Percentiles rank a stretch among this genome's conserved stretches.
These are phyloP conservation scores for Chlorencoelia australis DNA, from an alignment of 2,329 filamentous ascomycete species.

Conservation along the genomic window DNA sequence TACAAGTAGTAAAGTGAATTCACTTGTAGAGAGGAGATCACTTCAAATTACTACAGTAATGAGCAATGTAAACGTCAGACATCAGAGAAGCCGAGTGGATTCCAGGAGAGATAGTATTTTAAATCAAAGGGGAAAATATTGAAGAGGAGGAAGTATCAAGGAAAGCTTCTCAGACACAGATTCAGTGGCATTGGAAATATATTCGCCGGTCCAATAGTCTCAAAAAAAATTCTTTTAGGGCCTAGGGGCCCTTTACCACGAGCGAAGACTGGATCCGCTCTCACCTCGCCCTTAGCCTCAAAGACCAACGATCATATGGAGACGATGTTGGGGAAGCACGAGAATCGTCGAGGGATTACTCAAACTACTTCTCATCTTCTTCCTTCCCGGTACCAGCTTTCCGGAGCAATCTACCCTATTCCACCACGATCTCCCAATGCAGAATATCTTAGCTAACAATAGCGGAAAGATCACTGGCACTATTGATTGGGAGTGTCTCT, in stretches of 20 bases:
- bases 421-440: conserved; percentile 30
- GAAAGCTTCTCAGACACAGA: no score
- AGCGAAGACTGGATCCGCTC: conserved; percentile 4
- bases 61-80: no score
- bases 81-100: no score
- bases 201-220: not conserved
- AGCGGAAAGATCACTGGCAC: conserved; percentile 29
- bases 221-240: not conserved
- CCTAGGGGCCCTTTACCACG: conserved; percentile 3
- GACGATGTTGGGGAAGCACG: conserved; percentile 28
- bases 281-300: not conserved
- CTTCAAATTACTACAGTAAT: no score
- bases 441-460: conserved; percentile 34
- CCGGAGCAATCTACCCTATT: conserved; percentile 28
- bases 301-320: conserved; percentile 8
- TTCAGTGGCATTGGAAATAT: no score
- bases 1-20: not conserved
- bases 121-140: no score
- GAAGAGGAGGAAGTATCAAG: no score
- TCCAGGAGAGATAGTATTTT: no score
- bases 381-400: conserved; percentile 17
- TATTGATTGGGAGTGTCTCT: conserved; percentile 36
- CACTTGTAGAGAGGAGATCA: no score
- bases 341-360: conserved; percentile 23
- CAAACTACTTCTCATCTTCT: conserved; percentile 26